These are phyloP conservation scores for Osmozyma mogii DNA, from an alignment of 805 yeast species.

Conservation along the genomic window DNA sequence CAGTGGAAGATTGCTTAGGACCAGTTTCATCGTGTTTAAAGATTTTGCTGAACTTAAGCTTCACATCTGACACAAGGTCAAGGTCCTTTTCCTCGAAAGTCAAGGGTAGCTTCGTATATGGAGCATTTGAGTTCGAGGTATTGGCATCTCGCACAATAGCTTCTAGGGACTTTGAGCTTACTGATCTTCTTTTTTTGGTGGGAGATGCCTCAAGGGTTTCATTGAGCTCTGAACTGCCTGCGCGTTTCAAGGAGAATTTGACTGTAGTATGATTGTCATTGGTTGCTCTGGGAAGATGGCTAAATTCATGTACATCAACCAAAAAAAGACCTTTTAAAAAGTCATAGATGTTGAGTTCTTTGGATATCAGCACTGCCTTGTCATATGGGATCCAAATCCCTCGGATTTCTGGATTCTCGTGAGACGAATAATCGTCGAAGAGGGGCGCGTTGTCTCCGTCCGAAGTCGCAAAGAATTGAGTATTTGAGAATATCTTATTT, in stretches of 20 bases:
- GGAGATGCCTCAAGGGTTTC: too few relatives aligned
- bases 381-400: conserved; percentile 40
- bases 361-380: conserved; percentile 32
- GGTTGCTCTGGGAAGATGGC: conserved; percentile 21
- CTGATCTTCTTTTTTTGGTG: conserved; percentile 22
- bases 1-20: conserved; percentile 8
- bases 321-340: conserved; percentile 28
- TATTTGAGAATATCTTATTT: conserved; percentile 26
- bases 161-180: not conserved
- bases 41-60: conserved; percentile 24
- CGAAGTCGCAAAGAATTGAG: conserved; percentile 21
- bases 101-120: conserved; percentile 42
- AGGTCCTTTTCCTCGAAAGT: conserved; percentile 21
- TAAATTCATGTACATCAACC: conserved; percentile 39
- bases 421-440: conserved; percentile 22
- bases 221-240: too few relatives aligned
- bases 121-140: conserved; percentile 33
- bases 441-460: conserved; percentile 11
- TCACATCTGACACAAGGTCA: conserved; percentile 25
- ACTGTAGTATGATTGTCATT: conserved; percentile 1
- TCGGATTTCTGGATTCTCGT: conserved; percentile 18
- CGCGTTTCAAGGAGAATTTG: too few relatives aligned
- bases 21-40: conserved; percentile 27
- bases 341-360: conserved; percentile 32
- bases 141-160: conserved; percentile 1